Percentiles rank a stretch among this genome's conserved stretches.
Evolutionary conservation across 2,329 filamentous ascomycete genomes (phyloP).

Genomic region (Alternaria dauci): DNA sequence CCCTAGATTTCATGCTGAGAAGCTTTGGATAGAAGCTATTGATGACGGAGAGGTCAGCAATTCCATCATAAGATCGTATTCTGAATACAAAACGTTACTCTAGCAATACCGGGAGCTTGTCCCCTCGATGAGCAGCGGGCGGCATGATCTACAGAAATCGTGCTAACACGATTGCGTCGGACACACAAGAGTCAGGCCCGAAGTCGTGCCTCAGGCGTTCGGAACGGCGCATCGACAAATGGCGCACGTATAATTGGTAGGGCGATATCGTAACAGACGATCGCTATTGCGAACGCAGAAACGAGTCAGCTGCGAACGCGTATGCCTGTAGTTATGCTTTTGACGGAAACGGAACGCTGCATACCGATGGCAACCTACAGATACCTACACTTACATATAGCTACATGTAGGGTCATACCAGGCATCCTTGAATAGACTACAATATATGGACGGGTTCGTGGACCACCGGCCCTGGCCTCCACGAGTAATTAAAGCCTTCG

Average conservation of each 20-base stretch:
- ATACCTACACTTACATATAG: slow-evolving; percentile 3
- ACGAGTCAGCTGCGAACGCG: slow-evolving; percentile 21
- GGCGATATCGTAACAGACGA: slow-evolving; percentile 23
- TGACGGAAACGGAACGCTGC: slow-evolving; percentile 28
- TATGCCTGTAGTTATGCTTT: slow-evolving; percentile 24
- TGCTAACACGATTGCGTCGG: slow-evolving; percentile 9
- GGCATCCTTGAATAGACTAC: slow-evolving; percentile 24
- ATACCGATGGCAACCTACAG: slow-evolving; percentile 8
- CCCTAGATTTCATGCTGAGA: neutral
- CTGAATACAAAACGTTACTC: neutral
- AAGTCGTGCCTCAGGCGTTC: slow-evolving; percentile 4
- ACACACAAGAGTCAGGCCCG: neutral
- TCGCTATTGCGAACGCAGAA: slow-evolving; percentile 23
- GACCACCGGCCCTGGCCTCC: slow-evolving; percentile 38
- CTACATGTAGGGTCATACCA: neutral
- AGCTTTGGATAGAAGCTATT: neutral
- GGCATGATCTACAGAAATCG: neutral
- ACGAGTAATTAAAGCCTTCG: slow-evolving; percentile 31
- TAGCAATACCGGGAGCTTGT: slow-evolving; percentile 3
- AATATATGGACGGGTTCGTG: slow-evolving; percentile 36
- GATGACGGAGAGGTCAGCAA: neutral
- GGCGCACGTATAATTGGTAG: slow-evolving; percentile 26
- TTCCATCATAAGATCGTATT: neutral
- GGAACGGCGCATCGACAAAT: neutral
- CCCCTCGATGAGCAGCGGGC: slow-evolving; percentile 1